These are phyloP conservation scores for Ceratocystis eucalypticola DNA, from an alignment of 2,329 filamentous ascomycete species.

Conservation along the genomic window DNA sequence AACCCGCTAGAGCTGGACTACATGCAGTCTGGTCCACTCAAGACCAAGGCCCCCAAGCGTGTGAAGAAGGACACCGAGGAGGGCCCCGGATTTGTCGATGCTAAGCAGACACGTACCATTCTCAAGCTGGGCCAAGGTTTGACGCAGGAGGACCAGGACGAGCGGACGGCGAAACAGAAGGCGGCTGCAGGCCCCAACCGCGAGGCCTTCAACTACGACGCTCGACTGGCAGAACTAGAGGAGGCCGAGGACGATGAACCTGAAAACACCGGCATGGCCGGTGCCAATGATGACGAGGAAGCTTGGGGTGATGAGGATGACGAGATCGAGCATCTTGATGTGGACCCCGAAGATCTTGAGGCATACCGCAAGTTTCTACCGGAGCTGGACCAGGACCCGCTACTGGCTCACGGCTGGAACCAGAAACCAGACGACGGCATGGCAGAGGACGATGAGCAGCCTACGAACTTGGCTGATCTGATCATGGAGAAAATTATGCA, in stretches of 20 bases:
- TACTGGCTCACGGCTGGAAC: slow-evolving; percentile 53
- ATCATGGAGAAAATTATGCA: slow-evolving; percentile 91
- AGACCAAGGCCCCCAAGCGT: slow-evolving; percentile 51
- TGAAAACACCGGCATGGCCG: neutral
- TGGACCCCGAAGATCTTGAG: slow-evolving; percentile 79
- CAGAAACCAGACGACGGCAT: slow-evolving; percentile 31
- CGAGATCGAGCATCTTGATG: slow-evolving; percentile 59
- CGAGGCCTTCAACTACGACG: slow-evolving; percentile 61
- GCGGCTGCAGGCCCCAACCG: slow-evolving; percentile 33
- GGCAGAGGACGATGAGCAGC: slow-evolving; percentile 35
- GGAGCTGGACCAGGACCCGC: slow-evolving; percentile 54
- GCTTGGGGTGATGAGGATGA: slow-evolving; percentile 74
- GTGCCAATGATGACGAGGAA: slow-evolving; percentile 35
- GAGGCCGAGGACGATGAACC: slow-evolving; percentile 35
- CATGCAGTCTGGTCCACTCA: slow-evolving; percentile 53
- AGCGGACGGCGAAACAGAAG: slow-evolving; percentile 20
- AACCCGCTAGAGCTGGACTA: slow-evolving; percentile 88
- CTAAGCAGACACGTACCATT: slow-evolving; percentile 79
- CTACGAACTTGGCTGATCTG: slow-evolving; percentile 77
- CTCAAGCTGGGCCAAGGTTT: slow-evolving; percentile 80
- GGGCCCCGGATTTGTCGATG: slow-evolving; percentile 64
- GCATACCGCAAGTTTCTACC: slow-evolving; percentile 85
- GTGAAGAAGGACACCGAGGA: slow-evolving; percentile 43
- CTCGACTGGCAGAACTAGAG: slow-evolving; percentile 49
- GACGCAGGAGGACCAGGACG: slow-evolving; percentile 57